Evolutionary conservation across 441 rosid genomes (phyloP).

Genomic region (Pelargonium cotyledonis): DNA sequence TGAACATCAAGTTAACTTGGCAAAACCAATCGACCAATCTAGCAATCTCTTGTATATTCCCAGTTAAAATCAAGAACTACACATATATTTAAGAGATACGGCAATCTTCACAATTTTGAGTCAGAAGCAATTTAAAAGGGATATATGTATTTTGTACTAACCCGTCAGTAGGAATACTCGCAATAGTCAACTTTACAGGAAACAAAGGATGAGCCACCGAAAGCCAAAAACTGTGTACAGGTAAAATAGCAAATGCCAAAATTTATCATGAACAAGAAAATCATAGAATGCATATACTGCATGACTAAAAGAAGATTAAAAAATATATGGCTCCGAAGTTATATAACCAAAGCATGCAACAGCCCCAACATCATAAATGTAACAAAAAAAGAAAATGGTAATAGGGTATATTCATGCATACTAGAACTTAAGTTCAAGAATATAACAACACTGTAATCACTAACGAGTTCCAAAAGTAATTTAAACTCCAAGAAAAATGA

Average conservation of each 20-base stretch:
- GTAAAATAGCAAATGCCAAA: slow-evolving; percentile 9
- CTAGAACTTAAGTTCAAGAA: neutral
- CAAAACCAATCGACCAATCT: too few relatives aligned
- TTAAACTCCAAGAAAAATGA: too few relatives aligned
- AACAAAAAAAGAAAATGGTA: neutral
- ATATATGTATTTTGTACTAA: slow-evolving; percentile 30
- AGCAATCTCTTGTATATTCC: too few relatives aligned
- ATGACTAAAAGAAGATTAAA: slow-evolving; percentile 4
- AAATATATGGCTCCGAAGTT: neutral
- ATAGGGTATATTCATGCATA: neutral
- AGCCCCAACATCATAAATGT: slow-evolving; percentile 5
- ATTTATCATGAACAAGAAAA: neutral
- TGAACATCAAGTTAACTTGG: too few relatives aligned
- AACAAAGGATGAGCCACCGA: slow-evolving; percentile 53
- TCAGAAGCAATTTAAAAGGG: neutral
- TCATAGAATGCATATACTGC: slow-evolving; percentile 4
- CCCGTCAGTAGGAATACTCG: slow-evolving; percentile 71
- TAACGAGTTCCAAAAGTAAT: too few relatives aligned
- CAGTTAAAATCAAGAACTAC: too few relatives aligned
- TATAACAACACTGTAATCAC: neutral
- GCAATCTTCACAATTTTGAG: neutral
- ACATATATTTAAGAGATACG: too few relatives aligned
- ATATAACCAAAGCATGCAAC: too few relatives aligned
- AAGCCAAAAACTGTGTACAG: slow-evolving; percentile 63
- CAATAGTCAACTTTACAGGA: slow-evolving; percentile 60